phyloP scores from a whole-genome alignment of 2,329 filamentous ascomycete genomes.

The Scedosporium apiospermum region DNA sequence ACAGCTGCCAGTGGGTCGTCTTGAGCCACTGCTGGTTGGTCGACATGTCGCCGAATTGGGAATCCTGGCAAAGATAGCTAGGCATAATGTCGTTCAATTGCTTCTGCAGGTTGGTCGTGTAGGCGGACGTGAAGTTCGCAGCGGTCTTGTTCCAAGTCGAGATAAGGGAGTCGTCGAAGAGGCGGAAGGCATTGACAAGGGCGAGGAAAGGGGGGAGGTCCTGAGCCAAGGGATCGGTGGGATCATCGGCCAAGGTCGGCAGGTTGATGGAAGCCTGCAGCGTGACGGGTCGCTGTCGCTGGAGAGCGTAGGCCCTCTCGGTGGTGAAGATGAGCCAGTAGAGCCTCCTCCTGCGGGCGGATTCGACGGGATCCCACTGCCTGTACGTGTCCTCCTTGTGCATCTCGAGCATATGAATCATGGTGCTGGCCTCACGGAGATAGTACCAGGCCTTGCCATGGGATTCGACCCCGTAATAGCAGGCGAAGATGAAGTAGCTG shows the following conservation, averaged over 20 bases:
- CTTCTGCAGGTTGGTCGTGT: constrained; percentile 50
- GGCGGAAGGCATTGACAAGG: constrained; percentile 53
- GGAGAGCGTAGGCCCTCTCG: constrained; percentile 63
- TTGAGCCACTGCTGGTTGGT: constrained; percentile 58
- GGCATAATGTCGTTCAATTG: constrained; percentile 49
- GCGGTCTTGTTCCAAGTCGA: constrained; percentile 58
- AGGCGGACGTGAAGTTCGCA: constrained; percentile 44
- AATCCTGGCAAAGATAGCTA: constrained; percentile 41
- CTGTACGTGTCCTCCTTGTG: constrained; percentile 54
- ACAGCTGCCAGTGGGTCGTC: constrained; percentile 52
- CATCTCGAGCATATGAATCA: constrained; percentile 53
- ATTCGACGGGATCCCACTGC: constrained; percentile 48
- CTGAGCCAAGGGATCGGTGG: constrained; percentile 41
- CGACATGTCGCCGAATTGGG: constrained; percentile 44
- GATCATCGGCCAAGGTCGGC: constrained; percentile 53
- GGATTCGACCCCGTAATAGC: constrained; percentile 60
- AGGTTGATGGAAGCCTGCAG: constrained; percentile 59
- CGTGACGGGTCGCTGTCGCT: constrained; percentile 59
- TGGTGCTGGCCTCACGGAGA: constrained; percentile 65
- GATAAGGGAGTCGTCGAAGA: constrained; percentile 57
- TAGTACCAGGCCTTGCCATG: constrained; percentile 75
- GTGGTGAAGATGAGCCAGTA: constrained; percentile 67
- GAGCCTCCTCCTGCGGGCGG: constrained; percentile 53
- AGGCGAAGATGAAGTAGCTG: constrained; percentile 72
- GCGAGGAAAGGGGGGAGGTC: constrained; percentile 48